Conservation (phyloP, 2,329 filamentous ascomycete genomes). For the Alternaria triticimaculans region DNA sequence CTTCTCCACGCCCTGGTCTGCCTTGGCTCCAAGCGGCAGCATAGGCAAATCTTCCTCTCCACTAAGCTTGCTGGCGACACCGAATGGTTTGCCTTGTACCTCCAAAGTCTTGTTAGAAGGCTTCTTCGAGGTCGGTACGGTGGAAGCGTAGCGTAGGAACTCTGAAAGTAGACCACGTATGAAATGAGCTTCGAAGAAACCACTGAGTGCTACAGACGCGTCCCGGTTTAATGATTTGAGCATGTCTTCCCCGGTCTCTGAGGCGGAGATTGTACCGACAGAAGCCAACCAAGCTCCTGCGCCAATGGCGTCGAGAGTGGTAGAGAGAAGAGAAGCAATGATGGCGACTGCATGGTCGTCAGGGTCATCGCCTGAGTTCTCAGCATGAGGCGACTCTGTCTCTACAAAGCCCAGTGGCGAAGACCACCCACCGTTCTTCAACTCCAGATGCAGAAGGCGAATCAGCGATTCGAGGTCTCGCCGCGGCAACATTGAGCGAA, state of each 20-base stretch:
- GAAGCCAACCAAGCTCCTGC: slow-evolving; percentile 71
- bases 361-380: slow-evolving; percentile 57
- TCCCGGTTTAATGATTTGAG: slow-evolving; percentile 71
- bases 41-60: slow-evolving; percentile 55
- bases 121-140: slow-evolving; percentile 38
- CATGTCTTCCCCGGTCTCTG: slow-evolving; percentile 66
- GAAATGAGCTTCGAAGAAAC: slow-evolving; percentile 71
- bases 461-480: slow-evolving; percentile 75
- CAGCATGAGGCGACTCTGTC: slow-evolving; percentile 38
- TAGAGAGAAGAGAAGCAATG: slow-evolving; percentile 73
- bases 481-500: slow-evolving; percentile 69
- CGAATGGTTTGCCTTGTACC: slow-evolving; percentile 56
- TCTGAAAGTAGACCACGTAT: slow-evolving; percentile 71
- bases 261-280: slow-evolving; percentile 58
- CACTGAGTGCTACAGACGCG: slow-evolving; percentile 73
- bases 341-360: slow-evolving; percentile 73
- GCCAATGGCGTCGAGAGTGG: slow-evolving; percentile 77
- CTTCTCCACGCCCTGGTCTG: slow-evolving; percentile 54
- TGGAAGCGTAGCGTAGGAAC: slow-evolving; percentile 63
- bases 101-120: slow-evolving; percentile 41
- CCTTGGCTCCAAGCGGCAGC: slow-evolving; percentile 77
- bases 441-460: slow-evolving; percentile 73
- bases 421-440: slow-evolving; percentile 78
- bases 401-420: slow-evolving; percentile 70
- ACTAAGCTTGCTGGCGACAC: slow-evolving; percentile 41